Conservation (phyloP, 805 yeast species). For the Starmera dryadoides region DNA sequence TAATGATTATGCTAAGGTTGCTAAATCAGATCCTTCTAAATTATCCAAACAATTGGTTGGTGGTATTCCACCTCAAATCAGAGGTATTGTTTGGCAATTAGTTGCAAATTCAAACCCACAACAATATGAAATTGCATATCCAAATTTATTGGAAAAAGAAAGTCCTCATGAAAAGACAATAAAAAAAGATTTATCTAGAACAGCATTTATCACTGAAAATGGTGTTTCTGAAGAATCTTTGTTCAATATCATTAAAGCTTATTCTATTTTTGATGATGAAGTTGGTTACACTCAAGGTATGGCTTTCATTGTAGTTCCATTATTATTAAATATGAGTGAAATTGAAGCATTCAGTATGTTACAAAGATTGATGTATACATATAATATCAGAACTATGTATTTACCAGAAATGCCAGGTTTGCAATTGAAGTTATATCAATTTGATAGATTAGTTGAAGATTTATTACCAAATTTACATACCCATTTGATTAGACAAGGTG, state of each 20-base stretch:
- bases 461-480: slow-evolving; percentile 60
- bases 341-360: slow-evolving; percentile 80
- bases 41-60: slow-evolving; percentile 54
- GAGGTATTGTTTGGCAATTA: slow-evolving; percentile 92
- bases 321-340: slow-evolving; percentile 73
- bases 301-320: slow-evolving; percentile 88
- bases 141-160: slow-evolving; percentile 39
- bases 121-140: slow-evolving; percentile 26
- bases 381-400: slow-evolving; percentile 71
- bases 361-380: slow-evolving; percentile 76
- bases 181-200: slow-evolving; percentile 75
- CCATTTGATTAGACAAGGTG: slow-evolving; percentile 81
- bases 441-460: slow-evolving; percentile 81
- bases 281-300: slow-evolving; percentile 98
- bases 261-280: slow-evolving; percentile 79
- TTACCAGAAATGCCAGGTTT: slow-evolving; percentile 92
- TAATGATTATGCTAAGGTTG: slow-evolving; percentile 65
- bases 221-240: slow-evolving; percentile 57
- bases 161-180: slow-evolving; percentile 71
- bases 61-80: slow-evolving; percentile 79
- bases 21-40: slow-evolving; percentile 50
- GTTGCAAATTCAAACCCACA: slow-evolving; percentile 69
- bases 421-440: slow-evolving; percentile 78
- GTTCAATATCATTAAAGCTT: slow-evolving; percentile 72
- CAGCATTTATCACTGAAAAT: slow-evolving; percentile 60